Evolutionary conservation across 345 rosid genomes (phyloP).

Genomic region (Moricandia arvensis): DNA sequence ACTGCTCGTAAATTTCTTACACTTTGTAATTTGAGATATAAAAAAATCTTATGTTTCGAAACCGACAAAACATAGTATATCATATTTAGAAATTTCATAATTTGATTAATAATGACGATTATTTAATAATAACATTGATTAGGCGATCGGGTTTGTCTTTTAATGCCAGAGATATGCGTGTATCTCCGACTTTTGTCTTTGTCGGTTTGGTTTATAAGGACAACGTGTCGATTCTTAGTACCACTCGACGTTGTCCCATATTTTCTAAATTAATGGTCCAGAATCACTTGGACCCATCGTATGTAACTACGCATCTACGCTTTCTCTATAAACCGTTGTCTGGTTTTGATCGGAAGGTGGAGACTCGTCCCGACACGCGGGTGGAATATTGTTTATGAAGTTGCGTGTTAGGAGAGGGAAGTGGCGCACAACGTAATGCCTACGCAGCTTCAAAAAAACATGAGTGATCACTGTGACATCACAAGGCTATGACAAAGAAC

Average conservation of each 20-base stretch:
- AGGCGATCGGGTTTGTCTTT: constrained; percentile 32
- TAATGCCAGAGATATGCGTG: constrained; percentile 34
- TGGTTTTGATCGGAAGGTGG: constrained; percentile 19
- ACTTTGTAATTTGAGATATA: not conserved
- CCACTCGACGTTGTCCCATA: constrained; percentile 26
- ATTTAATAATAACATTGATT: constrained; percentile 19
- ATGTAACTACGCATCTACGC: not conserved
- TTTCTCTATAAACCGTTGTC: not conserved
- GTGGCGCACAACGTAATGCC: constrained; percentile 36
- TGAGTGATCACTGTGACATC: constrained; percentile 30
- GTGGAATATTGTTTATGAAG: constrained; percentile 23
- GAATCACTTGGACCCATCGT: constrained; percentile 34
- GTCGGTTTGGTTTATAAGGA: constrained; percentile 29
- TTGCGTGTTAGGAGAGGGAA: constrained; percentile 38
- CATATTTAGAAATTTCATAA: not conserved
- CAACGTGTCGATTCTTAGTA: constrained; percentile 32
- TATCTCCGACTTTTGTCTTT: constrained; percentile 40
- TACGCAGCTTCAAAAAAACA: constrained; percentile 23
- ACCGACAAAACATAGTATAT: not conserved
- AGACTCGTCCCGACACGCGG: constrained; percentile 16
- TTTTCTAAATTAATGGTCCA: constrained; percentile 32
- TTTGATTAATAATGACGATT: not conserved
- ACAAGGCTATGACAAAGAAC: not conserved
- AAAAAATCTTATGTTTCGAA: not conserved
- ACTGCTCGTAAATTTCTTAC: not conserved